Conservation (phyloP, 2,329 filamentous ascomycete genomes). For the Neoarthrinium moseri region DNA sequence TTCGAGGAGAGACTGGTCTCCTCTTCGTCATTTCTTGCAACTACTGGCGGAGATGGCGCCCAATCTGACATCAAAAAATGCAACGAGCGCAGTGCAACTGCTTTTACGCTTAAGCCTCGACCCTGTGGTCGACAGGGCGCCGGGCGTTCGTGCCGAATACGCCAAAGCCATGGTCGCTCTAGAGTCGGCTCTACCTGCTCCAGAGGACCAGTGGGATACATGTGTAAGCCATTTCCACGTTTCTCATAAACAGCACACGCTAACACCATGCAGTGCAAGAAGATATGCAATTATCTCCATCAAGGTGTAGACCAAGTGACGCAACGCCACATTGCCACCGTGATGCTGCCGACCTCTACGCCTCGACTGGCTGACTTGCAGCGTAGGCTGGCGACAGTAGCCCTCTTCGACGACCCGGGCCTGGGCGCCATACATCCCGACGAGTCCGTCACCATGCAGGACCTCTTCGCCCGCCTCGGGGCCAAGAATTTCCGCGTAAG, state of each 20-base stretch:
- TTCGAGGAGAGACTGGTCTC: slow-evolving; percentile 43
- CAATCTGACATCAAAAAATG: slow-evolving; percentile 31
- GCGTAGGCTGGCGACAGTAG: slow-evolving; percentile 63
- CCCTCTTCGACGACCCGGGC: slow-evolving; percentile 53
- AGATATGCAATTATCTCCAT: slow-evolving; percentile 47
- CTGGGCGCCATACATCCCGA: slow-evolving; percentile 41
- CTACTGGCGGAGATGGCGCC: slow-evolving; percentile 38
- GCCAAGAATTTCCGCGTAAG: slow-evolving; percentile 50
- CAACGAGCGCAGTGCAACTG: slow-evolving; percentile 40
- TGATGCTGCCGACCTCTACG: slow-evolving; percentile 55
- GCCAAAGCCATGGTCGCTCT: slow-evolving; percentile 39
- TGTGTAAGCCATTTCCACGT: slow-evolving; percentile 35
- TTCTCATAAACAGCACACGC: not conserved
- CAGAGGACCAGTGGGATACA: slow-evolving; percentile 34
- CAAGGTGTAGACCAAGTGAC: slow-evolving; percentile 43
- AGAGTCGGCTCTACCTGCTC: slow-evolving; percentile 36
- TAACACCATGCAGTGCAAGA: slow-evolving; percentile 41
- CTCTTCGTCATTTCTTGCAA: slow-evolving; percentile 40
- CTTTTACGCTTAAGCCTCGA: slow-evolving; percentile 58
- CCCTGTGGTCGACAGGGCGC: slow-evolving; percentile 34
- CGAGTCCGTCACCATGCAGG: slow-evolving; percentile 38
- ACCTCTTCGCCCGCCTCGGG: slow-evolving; percentile 45
- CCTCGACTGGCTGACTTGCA: slow-evolving; percentile 57
- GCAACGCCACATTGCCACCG: slow-evolving; percentile 57
- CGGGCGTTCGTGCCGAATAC: slow-evolving; percentile 21